Percentiles rank a stretch among this genome's conserved stretches.
These are phyloP conservation scores for Nadsonia starkeyi-henricii DNA, from an alignment of 1,139 yeast genomes.

Conservation along the genomic window DNA sequence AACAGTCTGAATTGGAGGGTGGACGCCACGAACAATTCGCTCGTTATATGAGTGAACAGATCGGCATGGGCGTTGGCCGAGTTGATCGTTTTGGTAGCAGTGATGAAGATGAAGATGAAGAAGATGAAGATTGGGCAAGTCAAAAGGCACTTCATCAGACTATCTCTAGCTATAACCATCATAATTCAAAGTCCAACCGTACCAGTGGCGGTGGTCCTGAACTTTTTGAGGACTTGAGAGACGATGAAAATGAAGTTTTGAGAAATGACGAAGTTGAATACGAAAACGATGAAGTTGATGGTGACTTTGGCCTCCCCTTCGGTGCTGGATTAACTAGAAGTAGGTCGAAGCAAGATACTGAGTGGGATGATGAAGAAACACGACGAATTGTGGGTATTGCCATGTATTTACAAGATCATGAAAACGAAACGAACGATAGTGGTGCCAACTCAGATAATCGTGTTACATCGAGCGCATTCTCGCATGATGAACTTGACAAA, in stretches of 20 bases:
- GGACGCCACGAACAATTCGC: constrained; percentile 37
- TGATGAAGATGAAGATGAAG: constrained; percentile 38
- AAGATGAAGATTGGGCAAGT: constrained; percentile 11
- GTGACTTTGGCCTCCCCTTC: constrained; percentile 20
- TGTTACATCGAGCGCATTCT: too few relatives aligned
- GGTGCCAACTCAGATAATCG: not conserved
- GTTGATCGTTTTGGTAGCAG: constrained; percentile 20
- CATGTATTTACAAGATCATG: constrained; percentile 5
- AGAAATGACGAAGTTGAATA: constrained; percentile 10
- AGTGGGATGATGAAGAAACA: constrained; percentile 29
- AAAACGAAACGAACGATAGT: not conserved
- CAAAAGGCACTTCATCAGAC: not conserved
- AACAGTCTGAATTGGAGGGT: not conserved
- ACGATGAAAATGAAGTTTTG: constrained; percentile 5
- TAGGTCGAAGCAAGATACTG: constrained; percentile 12
- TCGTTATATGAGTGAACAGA: constrained; percentile 57
- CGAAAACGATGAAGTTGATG: constrained; percentile 14
- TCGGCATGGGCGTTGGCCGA: constrained; percentile 11
- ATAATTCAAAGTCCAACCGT: constrained; percentile 5
- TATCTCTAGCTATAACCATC: constrained; percentile 6
- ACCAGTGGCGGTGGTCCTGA: constrained; percentile 10
- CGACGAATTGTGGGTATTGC: constrained; percentile 14
- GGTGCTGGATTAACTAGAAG: constrained; percentile 26
- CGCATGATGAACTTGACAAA: too few relatives aligned
- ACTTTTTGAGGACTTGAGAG: not conserved